phyloP scores from a whole-genome alignment of 495 filamentous ascomycete genomes.

The Pseudomonodictys pantanalensis region DNA sequence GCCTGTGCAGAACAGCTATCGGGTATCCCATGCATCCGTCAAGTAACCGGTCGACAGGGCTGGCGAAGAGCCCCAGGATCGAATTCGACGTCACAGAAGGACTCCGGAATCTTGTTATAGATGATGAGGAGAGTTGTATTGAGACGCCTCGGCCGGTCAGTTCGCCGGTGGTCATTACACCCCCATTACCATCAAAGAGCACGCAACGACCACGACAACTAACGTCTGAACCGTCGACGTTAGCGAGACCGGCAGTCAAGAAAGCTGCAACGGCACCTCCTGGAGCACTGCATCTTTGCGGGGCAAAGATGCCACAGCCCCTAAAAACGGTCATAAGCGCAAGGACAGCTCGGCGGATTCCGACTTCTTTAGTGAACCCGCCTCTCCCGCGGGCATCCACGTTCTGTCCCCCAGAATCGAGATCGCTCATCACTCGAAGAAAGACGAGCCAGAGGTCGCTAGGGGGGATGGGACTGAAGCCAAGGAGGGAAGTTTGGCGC shows the following conservation, averaged over 20 bases:
- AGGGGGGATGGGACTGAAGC: conserved; percentile 13
- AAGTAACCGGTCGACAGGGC: too few species aligned
- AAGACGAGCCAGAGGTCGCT: conserved; percentile 5
- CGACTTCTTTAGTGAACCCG: not conserved
- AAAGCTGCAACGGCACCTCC: conserved; percentile 16
- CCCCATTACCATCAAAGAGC: not conserved
- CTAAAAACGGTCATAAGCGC: conserved; percentile 19
- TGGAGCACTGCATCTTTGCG: not conserved
- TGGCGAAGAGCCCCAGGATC: not conserved
- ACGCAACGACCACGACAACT: not conserved
- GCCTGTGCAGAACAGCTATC: too few species aligned
- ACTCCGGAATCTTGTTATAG: not conserved
- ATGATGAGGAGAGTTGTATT: conserved; percentile 4
- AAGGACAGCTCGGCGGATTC: not conserved
- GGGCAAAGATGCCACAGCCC: not conserved
- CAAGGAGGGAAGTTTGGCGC: conserved; percentile 13
- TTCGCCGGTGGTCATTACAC: too few species aligned
- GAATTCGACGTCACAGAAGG: conserved; percentile 17
- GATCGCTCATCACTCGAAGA: conserved; percentile 14
- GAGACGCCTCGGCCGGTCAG: conserved; percentile 1
- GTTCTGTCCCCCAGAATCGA: not conserved
- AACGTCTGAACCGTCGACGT: not conserved
- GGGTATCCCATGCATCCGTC: too few species aligned
- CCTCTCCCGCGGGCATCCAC: not conserved
- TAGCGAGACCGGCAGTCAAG: not conserved